These are phyloP conservation scores for Ceratocystis papillata DNA, from an alignment of 2,329 filamentous ascomycete species.

Conservation along the genomic window DNA sequence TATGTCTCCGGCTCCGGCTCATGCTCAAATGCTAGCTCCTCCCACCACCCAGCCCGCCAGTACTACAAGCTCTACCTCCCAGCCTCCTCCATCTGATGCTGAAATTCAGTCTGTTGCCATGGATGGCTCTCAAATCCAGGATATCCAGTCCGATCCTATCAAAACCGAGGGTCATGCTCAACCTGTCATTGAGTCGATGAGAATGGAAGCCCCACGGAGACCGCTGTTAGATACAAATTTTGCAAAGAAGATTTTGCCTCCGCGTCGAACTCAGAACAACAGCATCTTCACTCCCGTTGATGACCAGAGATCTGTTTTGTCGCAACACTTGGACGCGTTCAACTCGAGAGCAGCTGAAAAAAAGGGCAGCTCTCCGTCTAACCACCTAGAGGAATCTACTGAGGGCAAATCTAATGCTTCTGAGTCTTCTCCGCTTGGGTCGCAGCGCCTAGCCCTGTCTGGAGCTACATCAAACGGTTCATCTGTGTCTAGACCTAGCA, in stretches of 20 bases:
- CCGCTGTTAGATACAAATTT: conserved; percentile 42
- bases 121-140: conserved; percentile 2
- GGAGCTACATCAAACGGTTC: background rate
- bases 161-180: conserved; percentile 37
- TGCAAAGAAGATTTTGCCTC: conserved; percentile 53
- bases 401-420: conserved; percentile 34
- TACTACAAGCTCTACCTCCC: conserved; percentile 28
- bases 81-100: conserved; percentile 36
- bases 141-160: conserved; percentile 26
- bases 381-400: conserved; percentile 55
- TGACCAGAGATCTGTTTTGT: conserved; percentile 76
- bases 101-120: conserved; percentile 23
- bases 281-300: conserved; percentile 96
- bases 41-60: conserved; percentile 33
- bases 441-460: conserved; percentile 22
- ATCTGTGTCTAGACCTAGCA: conserved; percentile 33
- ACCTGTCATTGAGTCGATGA: conserved; percentile 38
- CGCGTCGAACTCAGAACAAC: conserved; percentile 52
- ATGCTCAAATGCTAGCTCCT: conserved; percentile 31
- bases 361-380: conserved; percentile 29
- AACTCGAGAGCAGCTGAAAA: conserved; percentile 39
- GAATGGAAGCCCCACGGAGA: conserved; percentile 33
- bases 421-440: conserved; percentile 44
- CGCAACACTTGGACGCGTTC: conserved; percentile 66
- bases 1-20: conserved; percentile 46